These are phyloP conservation scores for Colletotrichum gigasporum DNA, from an alignment of 2,329 filamentous ascomycete genomes.

Conservation along the genomic window DNA sequence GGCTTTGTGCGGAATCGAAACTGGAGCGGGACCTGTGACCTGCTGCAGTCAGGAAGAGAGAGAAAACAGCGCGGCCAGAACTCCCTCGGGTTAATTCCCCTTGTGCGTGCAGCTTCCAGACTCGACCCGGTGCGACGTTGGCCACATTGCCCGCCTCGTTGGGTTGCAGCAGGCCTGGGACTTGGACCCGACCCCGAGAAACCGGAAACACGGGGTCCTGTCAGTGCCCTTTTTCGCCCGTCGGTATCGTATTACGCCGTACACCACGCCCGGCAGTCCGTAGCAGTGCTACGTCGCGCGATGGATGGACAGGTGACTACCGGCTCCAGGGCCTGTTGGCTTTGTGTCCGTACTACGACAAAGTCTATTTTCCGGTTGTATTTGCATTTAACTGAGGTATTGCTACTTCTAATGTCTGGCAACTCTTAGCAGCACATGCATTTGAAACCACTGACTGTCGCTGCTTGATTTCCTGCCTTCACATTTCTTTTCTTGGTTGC, in stretches of 20 bases:
- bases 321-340: too few relatives aligned
- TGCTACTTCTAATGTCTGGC: neutral
- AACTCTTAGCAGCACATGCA: neutral
- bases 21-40: neutral
- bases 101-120: constrained; percentile 6
- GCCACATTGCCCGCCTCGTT: neutral
- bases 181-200: constrained; percentile 23
- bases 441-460: neutral
- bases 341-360: neutral
- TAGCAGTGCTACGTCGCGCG: too few relatives aligned
- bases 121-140: constrained; percentile 9
- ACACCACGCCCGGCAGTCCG: constrained; percentile 18
- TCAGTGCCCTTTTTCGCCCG: neutral
- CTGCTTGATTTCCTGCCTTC: neutral
- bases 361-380: neutral
- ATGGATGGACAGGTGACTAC: too few relatives aligned
- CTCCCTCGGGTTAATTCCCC: neutral
- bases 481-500: constrained; percentile 10
- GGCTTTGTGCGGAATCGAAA: constrained; percentile 15
- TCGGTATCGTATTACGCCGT: neutral
- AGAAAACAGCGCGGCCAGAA: neutral
- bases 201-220: constrained; percentile 26
- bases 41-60: neutral
- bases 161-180: constrained; percentile 11
- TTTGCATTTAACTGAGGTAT: too few relatives aligned